phyloP scores from a whole-genome alignment of 1,284 basidiomycete genomes.

The Malassezia cuniculi region DNA sequence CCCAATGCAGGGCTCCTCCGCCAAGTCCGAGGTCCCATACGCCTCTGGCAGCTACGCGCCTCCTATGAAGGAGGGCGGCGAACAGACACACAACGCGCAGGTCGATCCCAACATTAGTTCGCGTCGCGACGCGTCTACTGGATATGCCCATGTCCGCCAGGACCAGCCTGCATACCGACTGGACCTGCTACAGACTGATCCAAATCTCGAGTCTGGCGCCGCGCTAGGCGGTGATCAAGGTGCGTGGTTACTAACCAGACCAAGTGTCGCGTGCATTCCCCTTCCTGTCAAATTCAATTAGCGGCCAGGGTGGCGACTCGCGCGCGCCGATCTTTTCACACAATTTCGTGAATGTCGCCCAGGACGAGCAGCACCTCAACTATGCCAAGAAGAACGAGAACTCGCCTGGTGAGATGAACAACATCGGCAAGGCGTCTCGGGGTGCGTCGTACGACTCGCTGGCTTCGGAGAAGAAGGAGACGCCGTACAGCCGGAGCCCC shows the following conservation, averaged over 20 bases:
- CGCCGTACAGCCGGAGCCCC: conserved; percentile 37
- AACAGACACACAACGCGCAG: too few species aligned
- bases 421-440: too few species aligned
- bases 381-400: conserved; percentile 8
- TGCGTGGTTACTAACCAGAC: conserved; percentile 3
- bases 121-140: conserved; percentile 5
- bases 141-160: conserved; percentile 12
- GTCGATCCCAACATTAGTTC: conserved; percentile 11
- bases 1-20: too few species aligned
- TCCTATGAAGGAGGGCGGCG: too few species aligned
- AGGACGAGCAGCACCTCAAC: background rate
- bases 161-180: conserved; percentile 12
- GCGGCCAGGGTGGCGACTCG: conserved; percentile 7
- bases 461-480: conserved; percentile 29
- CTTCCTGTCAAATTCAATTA: conserved; percentile 13
- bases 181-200: conserved; percentile 13
- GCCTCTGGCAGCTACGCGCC: too few species aligned
- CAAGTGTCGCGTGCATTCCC: conserved; percentile 14
- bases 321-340: conserved; percentile 12
- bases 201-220: conserved; percentile 14
- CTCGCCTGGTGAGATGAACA: background rate
- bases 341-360: conserved; percentile 7
- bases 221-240: conserved; percentile 6
- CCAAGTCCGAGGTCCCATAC: too few species aligned
- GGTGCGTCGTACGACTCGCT: conserved; percentile 11